Conservation (phyloP, 2,329 filamentous ascomycete species). For the Emericellopsis atlantica region DNA sequence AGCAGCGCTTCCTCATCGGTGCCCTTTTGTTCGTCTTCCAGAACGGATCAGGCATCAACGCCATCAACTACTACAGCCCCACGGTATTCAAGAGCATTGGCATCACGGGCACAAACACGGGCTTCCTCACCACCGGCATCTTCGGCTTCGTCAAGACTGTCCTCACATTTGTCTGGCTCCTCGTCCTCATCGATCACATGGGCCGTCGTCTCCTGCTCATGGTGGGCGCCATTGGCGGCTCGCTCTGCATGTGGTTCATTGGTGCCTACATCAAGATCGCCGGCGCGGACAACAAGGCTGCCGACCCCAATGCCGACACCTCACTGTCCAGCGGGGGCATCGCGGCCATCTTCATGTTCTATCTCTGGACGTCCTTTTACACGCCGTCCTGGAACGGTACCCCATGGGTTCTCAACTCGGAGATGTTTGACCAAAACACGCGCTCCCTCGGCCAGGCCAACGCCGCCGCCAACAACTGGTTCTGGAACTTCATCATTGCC, state of each 20-base stretch:
- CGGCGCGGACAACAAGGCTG: constrained; percentile 3
- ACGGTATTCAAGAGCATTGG: constrained; percentile 23
- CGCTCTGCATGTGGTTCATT: constrained; percentile 47
- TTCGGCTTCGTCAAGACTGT: constrained; percentile 57
- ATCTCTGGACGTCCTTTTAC: constrained; percentile 60
- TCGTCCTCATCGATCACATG: constrained; percentile 48
- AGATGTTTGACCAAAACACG: constrained; percentile 60
- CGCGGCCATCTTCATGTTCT: constrained; percentile 53
- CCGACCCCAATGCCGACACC: constrained; percentile 6
- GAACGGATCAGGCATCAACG: constrained; percentile 62
- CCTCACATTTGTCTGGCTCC: constrained; percentile 50
- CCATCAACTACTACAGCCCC: constrained; percentile 62
- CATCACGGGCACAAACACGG: constrained; percentile 23
- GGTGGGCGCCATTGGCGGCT: constrained; percentile 44
- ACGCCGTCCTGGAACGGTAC: constrained; percentile 62
- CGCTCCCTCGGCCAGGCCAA: constrained; percentile 56
- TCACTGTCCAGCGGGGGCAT: constrained; percentile 31
- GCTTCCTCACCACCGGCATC: constrained; percentile 48
- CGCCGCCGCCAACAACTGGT: constrained; percentile 61
- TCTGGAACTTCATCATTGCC: constrained; percentile 58
- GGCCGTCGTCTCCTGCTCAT: constrained; percentile 38
- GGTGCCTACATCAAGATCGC: constrained; percentile 40
- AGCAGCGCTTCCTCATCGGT: constrained; percentile 62
- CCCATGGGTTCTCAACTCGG: constrained; percentile 63
- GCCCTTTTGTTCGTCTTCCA: constrained; percentile 68